These are phyloP conservation scores for Diaporthe aspalathi DNA, from an alignment of 2,329 filamentous ascomycete species.

Conservation along the genomic window DNA sequence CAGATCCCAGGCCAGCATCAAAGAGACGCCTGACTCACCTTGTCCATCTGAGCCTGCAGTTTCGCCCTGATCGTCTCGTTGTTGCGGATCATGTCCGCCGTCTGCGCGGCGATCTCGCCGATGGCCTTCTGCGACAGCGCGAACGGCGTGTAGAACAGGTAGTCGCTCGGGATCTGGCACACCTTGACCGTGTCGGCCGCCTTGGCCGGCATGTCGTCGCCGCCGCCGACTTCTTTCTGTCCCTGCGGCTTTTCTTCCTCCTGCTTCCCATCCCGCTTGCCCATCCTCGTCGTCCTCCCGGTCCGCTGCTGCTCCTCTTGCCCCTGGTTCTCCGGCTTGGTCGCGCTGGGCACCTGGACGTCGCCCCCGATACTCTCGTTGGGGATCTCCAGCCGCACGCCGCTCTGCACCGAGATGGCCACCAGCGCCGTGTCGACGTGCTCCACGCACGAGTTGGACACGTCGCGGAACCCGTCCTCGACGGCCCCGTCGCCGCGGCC, in stretches of 20 bases:
- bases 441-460: conserved; percentile 56
- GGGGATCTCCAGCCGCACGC: conserved; percentile 42
- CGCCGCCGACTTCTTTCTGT: background rate
- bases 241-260: background rate
- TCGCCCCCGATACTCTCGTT: conserved; percentile 36
- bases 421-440: conserved; percentile 16
- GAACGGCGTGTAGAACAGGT: conserved; percentile 65
- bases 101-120: conserved; percentile 35
- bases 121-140: conserved; percentile 55
- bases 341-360: conserved; percentile 39
- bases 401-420: conserved; percentile 39
- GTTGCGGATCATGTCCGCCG: conserved; percentile 35
- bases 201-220: conserved; percentile 37
- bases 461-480: conserved; percentile 54
- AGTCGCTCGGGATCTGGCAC: conserved; percentile 58
- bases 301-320: background rate
- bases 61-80: conserved; percentile 37
- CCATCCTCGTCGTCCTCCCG: background rate
- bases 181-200: conserved; percentile 41
- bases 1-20: background rate
- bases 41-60: conserved; percentile 6
- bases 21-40: background rate
- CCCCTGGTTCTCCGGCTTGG: conserved; percentile 27
- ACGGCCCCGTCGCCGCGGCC: conserved; percentile 54
- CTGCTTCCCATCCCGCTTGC: background rate